Percentiles rank a stretch among this genome's conserved stretches.
phyloP scores from a whole-genome alignment of 2,329 filamentous ascomycete species.

The Penicillium occitanis region DNA sequence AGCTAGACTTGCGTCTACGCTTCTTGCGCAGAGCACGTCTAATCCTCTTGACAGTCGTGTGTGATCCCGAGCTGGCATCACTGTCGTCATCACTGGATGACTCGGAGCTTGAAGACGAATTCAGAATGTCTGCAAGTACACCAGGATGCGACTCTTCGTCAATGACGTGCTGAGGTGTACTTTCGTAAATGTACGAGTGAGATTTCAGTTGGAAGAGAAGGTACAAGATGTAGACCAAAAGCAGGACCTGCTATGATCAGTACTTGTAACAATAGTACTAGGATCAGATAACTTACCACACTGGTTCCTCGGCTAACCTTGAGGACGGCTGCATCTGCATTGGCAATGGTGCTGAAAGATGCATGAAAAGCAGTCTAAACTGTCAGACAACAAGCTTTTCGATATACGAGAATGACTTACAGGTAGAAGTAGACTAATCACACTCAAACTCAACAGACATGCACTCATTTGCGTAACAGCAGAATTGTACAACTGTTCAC shows the following conservation, averaged over 20 bases:
- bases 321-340: slow-evolving; percentile 68
- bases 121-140: slow-evolving; percentile 73
- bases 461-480: slow-evolving; percentile 92
- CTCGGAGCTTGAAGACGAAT: slow-evolving; percentile 58
- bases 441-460: slow-evolving; percentile 79
- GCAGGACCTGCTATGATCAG: slow-evolving; percentile 49
- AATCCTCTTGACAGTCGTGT: slow-evolving; percentile 69
- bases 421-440: slow-evolving; percentile 79
- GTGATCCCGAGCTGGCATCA: slow-evolving; percentile 62
- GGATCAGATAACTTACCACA: slow-evolving; percentile 58
- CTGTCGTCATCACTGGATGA: slow-evolving; percentile 59
- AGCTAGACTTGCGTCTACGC: slow-evolving; percentile 71
- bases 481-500: slow-evolving; percentile 88
- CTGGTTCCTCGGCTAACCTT: slow-evolving; percentile 83
- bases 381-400: slow-evolving; percentile 8
- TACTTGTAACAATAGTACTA: slow-evolving; percentile 40
- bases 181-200: slow-evolving; percentile 83
- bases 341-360: slow-evolving; percentile 63
- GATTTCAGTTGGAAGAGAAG: slow-evolving; percentile 87
- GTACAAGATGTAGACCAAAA: slow-evolving; percentile 78
- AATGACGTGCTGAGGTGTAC: slow-evolving; percentile 83
- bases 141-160: slow-evolving; percentile 84
- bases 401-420: slow-evolving; percentile 46
- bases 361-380: slow-evolving; percentile 80
- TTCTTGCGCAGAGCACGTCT: slow-evolving; percentile 68